Evolutionary conservation across 805 yeast species (phyloP), one percentile per base, ranked within the genome.

Genomic region (Barnettozyma salicaria): DNA sequence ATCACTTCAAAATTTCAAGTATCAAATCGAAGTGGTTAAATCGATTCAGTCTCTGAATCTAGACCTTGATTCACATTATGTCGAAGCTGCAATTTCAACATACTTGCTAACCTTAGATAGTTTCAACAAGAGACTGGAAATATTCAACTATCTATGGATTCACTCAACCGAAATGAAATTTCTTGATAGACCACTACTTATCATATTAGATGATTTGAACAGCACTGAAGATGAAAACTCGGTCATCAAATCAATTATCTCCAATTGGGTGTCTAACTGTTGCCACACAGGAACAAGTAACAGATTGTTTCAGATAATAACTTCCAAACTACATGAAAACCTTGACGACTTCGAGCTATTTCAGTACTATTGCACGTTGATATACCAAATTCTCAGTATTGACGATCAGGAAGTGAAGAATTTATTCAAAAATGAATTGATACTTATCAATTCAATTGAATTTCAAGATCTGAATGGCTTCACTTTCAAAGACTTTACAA

Each of bases 41-140:
- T 65, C 74, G 17, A 64, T 89, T 2, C 80, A 84, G 66, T 64
- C 68, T 6, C 59, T 90, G 34, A 79, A 76, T 27, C 56, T 70
- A n/a, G 61, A 68, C 14, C 66, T 72, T 19, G 74, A 75, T 11
- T 50, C 69, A 2, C 60, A 71, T 32, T 70, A 73, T 42, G 69
- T 88, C 19, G 95, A 88, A 49, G 90, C 95, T 1, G 82, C 86
- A 0, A 44, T 89, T 3, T 64, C 85, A 0, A 63, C 72, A 2
- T 65, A 76, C 32, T 67, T 85, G 21, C 50, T 78, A 11, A 53
- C 67, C 4, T 55, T 65, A 6, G 43, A 59, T 6, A 53, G 52
- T 24, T 59, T 68, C 16, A 53, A 59, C 6, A 59, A 66, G 13
- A 65, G 77, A 41, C 57, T 80, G 1, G 56, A 64, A 13, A 80